Evolutionary conservation across 805 yeast genomes (phyloP).

Genomic region (Metschnikowia gelsemii): DNA sequence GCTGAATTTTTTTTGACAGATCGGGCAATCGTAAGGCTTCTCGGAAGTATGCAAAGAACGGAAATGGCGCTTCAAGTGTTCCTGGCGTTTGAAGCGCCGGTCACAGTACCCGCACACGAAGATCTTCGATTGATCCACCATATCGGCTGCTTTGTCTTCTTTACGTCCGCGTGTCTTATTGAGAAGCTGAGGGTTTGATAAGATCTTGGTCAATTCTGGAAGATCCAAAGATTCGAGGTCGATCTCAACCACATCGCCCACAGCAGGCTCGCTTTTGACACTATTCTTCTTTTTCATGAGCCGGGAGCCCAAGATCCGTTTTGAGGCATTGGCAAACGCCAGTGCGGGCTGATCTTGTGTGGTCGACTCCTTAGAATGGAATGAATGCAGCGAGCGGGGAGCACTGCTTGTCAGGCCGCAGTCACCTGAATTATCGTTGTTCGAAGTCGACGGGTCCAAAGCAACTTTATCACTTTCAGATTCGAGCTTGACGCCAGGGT

Average conservation of each 20-base stretch:
- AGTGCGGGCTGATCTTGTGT: slow-evolving; percentile 10
- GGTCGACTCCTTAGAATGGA: slow-evolving; percentile 10
- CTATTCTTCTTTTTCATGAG: slow-evolving; percentile 33
- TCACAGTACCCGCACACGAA: slow-evolving; percentile 64
- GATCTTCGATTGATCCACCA: slow-evolving; percentile 49
- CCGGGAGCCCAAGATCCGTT: slow-evolving; percentile 41
- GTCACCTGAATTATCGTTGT: slow-evolving; percentile 17
- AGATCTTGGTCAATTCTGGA: slow-evolving; percentile 40
- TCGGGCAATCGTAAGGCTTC: slow-evolving; percentile 63
- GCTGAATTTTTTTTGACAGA: slow-evolving; percentile 64
- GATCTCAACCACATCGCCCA: slow-evolving; percentile 35
- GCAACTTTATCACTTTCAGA: not conserved
- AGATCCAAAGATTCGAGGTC: slow-evolving; percentile 40
- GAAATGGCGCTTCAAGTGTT: slow-evolving; percentile 72
- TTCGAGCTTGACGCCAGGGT: slow-evolving; percentile 5
- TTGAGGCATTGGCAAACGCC: slow-evolving; percentile 36
- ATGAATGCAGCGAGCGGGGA: slow-evolving; percentile 12
- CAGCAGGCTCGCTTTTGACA: slow-evolving; percentile 3
- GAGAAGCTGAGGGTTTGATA: slow-evolving; percentile 34
- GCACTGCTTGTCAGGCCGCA: slow-evolving; percentile 11
- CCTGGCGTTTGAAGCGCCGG: slow-evolving; percentile 69
- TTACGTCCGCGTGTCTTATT: slow-evolving; percentile 59
- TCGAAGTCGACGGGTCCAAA: slow-evolving; percentile 13
- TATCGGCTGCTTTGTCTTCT: slow-evolving; percentile 58
- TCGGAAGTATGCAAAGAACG: slow-evolving; percentile 71